Base-by-base conservation (phyloP, 306 rosid genomes). In the Trichosanthes cucumerina region DNA sequence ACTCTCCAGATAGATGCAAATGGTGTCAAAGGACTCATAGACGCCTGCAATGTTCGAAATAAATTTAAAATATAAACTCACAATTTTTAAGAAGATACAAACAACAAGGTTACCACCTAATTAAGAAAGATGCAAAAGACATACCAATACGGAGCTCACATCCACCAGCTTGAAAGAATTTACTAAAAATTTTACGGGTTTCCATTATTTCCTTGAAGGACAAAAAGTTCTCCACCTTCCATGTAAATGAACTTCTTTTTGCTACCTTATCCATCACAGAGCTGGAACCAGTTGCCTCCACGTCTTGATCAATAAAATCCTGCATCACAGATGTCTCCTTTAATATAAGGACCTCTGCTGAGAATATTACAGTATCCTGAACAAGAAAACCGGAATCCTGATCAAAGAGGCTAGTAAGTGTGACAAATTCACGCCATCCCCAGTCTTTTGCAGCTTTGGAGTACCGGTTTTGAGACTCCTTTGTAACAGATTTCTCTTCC, bases 391-490 rank as follows among this genome's bases (percentile, higher is more conserved):
- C 99, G 14, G 98, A 92, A 86, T 96, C 99, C 86, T 96, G 99
- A 96, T 96, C 99, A 57, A 96, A 96, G 77, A 96, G 90, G 87
- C 99, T 93, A 31, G 99, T 96, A 76, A 96, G 99, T 1, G 99
- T 96, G 87, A 96, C 99, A 86, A 96, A 96, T 87, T 96, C 99
- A 84, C 99, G 96, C 99, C 99, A 96, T 16, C 99, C 99, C 99
- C 99, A 96, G 85, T 96, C 99, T 88, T 96, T 96, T 79, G 98
- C 99, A 78, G 98, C 98, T 90, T 96, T 96, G 79, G 99, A 92
- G 88, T 96, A 96, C 80, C 99, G 99, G 78, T 96, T 96, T 78
- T 96, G 99, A 84, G 99, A 96, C 81, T 96, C 99, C 90, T 96
- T 96, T 15, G 93, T 91, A 83, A 96, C 98, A 83, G 99, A 96